A percentile compares a stretch with the other conserved stretches of the same genome.
Evolutionary conservation across 305 asterid species (phyloP).

Genomic region (Fraxinus greggii): DNA sequence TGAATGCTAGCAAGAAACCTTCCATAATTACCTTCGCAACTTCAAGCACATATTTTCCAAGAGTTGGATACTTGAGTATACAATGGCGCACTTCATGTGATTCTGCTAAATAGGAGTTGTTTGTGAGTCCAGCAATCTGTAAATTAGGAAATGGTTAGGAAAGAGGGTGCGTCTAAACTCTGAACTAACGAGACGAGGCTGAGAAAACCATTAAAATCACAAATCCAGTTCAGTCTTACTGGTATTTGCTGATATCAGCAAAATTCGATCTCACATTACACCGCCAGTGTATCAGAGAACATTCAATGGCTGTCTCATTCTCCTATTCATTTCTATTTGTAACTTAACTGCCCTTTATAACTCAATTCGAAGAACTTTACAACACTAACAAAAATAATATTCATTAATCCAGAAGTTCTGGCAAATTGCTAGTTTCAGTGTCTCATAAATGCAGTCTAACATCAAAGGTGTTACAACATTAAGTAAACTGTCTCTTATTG

Average conservation of each 20-base stretch:
- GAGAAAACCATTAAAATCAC: not conserved
- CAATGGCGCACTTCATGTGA: slow-evolving; percentile 11
- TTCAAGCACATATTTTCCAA: slow-evolving; percentile 3
- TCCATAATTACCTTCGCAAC: not conserved
- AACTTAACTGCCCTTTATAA: not conserved
- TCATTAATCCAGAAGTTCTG: not conserved
- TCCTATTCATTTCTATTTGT: not conserved
- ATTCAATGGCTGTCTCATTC: not conserved
- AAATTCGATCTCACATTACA: not conserved
- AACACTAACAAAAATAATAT: not conserved
- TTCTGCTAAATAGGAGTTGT: not conserved
- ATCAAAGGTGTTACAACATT: not conserved
- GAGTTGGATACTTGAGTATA: not conserved
- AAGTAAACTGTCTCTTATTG: not conserved
- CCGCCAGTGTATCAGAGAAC: not conserved
- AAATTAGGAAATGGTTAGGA: slow-evolving; percentile 20
- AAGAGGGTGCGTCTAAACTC: not conserved
- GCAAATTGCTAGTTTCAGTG: not conserved
- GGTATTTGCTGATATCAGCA: not conserved
- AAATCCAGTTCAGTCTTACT: not conserved
- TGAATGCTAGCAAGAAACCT: not conserved
- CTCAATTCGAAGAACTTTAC: not conserved
- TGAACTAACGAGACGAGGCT: not conserved
- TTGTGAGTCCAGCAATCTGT: slow-evolving; percentile 52
- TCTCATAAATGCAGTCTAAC: not conserved